These are phyloP conservation scores for Hanseniaspora thailandica DNA, from an alignment of 805 yeast genomes.

Conservation along the genomic window DNA sequence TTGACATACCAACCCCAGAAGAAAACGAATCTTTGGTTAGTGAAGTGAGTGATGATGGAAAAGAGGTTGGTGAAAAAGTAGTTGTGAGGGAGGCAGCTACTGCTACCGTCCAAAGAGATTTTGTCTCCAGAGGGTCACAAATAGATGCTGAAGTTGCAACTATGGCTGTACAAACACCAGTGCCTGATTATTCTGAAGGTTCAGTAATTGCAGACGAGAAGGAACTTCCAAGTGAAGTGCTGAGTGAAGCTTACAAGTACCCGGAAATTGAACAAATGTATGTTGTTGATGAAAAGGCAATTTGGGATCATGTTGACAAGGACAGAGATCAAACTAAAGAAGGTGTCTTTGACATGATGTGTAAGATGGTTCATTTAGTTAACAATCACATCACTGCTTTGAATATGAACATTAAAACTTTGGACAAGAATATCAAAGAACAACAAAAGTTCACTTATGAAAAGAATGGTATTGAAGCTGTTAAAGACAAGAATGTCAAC, in stretches of 20 bases:
- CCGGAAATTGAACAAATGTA: slow-evolving; percentile 20
- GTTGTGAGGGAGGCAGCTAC: neutral
- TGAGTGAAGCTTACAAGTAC: slow-evolving; percentile 23
- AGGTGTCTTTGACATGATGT: slow-evolving; percentile 1
- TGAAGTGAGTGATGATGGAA: no score
- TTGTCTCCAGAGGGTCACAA: neutral
- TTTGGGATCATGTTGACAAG: slow-evolving; percentile 16
- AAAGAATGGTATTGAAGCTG: slow-evolving; percentile 22
- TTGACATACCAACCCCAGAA: no score
- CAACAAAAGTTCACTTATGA: slow-evolving; percentile 23
- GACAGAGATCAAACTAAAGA: neutral
- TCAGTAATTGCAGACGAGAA: slow-evolving; percentile 30
- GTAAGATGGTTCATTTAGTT: slow-evolving; percentile 16
- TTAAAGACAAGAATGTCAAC: slow-evolving; percentile 25
- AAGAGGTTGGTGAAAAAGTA: neutral
- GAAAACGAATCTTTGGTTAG: no score
- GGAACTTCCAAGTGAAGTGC: slow-evolving; percentile 16
- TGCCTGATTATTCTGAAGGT: slow-evolving; percentile 15
- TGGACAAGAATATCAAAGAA: slow-evolving; percentile 27
- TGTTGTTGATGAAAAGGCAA: slow-evolving; percentile 18
- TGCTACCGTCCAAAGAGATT: neutral
- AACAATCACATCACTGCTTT: slow-evolving; percentile 29
- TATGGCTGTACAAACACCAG: slow-evolving; percentile 18
- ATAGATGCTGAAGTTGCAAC: neutral
- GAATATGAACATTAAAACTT: slow-evolving; percentile 24